phyloP scores from a whole-genome alignment of 805 yeast species.

The Kodamaea fukazawae region DNA sequence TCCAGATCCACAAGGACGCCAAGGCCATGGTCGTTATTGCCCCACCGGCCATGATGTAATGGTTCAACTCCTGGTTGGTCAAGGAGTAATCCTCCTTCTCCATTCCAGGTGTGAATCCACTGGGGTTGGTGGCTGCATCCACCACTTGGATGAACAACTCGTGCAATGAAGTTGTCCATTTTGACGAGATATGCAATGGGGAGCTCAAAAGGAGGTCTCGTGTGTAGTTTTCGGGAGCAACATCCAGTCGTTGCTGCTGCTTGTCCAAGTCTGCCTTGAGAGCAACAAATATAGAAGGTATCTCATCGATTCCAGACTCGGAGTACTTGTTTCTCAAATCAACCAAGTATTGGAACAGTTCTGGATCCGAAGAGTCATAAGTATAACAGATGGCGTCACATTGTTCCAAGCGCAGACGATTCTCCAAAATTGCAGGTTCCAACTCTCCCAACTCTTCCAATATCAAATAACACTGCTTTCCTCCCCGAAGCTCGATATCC shows the following conservation, averaged over 20 bases:
- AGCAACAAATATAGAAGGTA: constrained; percentile 89
- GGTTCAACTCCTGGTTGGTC: constrained; percentile 49
- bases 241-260: constrained; percentile 84
- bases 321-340: constrained; percentile 60
- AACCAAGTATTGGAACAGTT: constrained; percentile 80
- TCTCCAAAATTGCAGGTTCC: constrained; percentile 78
- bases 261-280: constrained; percentile 93
- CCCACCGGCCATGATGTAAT: constrained; percentile 61
- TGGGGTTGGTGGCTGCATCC: constrained; percentile 82
- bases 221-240: constrained; percentile 86
- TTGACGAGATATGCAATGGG: constrained; percentile 86
- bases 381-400: constrained; percentile 90
- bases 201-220: constrained; percentile 63
- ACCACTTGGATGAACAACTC: constrained; percentile 86
- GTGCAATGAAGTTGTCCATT: constrained; percentile 83
- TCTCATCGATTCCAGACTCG: constrained; percentile 49
- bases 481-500: constrained; percentile 90
- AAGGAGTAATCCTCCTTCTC: constrained; percentile 50
- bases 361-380: constrained; percentile 95
- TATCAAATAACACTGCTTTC: constrained; percentile 90
- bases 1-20: constrained; percentile 63
- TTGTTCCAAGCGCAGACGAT: constrained; percentile 63
- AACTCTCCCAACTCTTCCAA: constrained; percentile 87
- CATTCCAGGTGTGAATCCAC: constrained; percentile 69
- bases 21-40: constrained; percentile 66